A percentile compares a stretch with the other conserved stretches of the same genome.
Evolutionary conservation across 208 protist species (phyloP).

Genomic region (Wallacemonas rigidus): DNA sequence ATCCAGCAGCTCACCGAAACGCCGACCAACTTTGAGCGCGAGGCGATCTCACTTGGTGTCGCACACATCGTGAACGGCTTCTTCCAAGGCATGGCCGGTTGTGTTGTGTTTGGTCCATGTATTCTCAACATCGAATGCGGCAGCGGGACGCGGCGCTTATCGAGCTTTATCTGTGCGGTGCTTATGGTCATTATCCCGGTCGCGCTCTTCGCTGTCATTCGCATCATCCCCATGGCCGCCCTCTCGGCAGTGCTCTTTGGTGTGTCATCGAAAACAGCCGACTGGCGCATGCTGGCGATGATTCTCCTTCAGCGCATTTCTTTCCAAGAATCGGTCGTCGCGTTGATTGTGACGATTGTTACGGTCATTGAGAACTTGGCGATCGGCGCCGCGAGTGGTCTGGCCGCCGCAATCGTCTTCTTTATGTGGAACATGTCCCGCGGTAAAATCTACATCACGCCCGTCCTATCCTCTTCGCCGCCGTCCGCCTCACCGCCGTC

Average conservation of each 20-base stretch:
- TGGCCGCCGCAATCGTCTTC: conserved; percentile 50
- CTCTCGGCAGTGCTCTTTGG: conserved; percentile 53
- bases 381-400: conserved; percentile 44
- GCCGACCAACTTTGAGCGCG: conserved; percentile 57
- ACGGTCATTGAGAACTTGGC: conserved; percentile 51
- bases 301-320: conserved; percentile 61
- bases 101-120: conserved; percentile 51
- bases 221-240: conserved; percentile 52
- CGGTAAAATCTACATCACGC: conserved; percentile 32
- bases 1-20: conserved; percentile 59
- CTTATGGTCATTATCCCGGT: conserved; percentile 54
- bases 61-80: conserved; percentile 64
- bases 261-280: conserved; percentile 55
- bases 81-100: conserved; percentile 55
- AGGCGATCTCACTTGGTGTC: conserved; percentile 42
- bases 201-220: conserved; percentile 48
- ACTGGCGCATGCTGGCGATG: conserved; percentile 61
- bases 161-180: conserved; percentile 51
- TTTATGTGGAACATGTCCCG: conserved; percentile 68
- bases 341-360: conserved; percentile 55
- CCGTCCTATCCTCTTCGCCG: too few species aligned
- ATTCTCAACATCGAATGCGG: conserved; percentile 63
- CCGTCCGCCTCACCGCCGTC: neutral
- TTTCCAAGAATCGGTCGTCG: conserved; percentile 54
- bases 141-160: conserved; percentile 43